Conservation (phyloP, 2,329 filamentous ascomycete genomes). For the Colletotrichum tanaceti region DNA sequence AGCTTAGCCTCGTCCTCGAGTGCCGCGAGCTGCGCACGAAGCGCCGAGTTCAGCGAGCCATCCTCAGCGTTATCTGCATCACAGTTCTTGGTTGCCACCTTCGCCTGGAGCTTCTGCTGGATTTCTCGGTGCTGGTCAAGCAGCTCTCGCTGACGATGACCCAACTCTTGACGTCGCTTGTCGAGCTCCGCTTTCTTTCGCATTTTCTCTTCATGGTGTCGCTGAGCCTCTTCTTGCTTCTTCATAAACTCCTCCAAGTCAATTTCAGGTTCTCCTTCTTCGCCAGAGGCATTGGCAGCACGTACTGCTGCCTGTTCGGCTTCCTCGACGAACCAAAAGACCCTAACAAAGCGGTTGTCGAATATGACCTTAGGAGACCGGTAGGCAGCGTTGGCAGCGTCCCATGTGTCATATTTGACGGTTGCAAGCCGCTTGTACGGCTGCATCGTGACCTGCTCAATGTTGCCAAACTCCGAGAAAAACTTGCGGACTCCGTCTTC, state of each 20-base stretch:
- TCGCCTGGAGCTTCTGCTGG: slow-evolving; percentile 70
- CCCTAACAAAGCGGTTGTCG: slow-evolving; percentile 86
- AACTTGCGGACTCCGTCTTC: slow-evolving; percentile 75
- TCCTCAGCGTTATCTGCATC: slow-evolving; percentile 42
- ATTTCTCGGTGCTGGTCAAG: slow-evolving; percentile 74
- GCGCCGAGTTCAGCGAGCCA: slow-evolving; percentile 61
- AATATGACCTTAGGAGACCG: slow-evolving; percentile 84
- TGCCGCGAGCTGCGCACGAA: slow-evolving; percentile 79
- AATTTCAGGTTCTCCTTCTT: slow-evolving; percentile 59
- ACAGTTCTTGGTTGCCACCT: slow-evolving; percentile 64
- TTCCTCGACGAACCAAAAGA: slow-evolving; percentile 77
- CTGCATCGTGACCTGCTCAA: slow-evolving; percentile 73
- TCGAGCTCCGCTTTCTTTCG: slow-evolving; percentile 73
- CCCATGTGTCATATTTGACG: slow-evolving; percentile 75
- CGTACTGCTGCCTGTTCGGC: slow-evolving; percentile 50
- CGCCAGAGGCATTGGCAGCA: slow-evolving; percentile 42
- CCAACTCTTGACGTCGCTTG: slow-evolving; percentile 70
- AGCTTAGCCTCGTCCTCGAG: slow-evolving; percentile 78
- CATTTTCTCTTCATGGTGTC: slow-evolving; percentile 72
- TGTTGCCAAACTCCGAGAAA: slow-evolving; percentile 77
- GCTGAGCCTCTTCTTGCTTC: slow-evolving; percentile 79
- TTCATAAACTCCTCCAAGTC: slow-evolving; percentile 76
- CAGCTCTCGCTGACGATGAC: slow-evolving; percentile 71
- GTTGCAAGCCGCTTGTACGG: slow-evolving; percentile 74
- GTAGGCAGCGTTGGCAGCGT: slow-evolving; percentile 76